phyloP scores from a whole-genome alignment of 352 stramenopile genomes.

The Globisporangium recalcitrans region DNA sequence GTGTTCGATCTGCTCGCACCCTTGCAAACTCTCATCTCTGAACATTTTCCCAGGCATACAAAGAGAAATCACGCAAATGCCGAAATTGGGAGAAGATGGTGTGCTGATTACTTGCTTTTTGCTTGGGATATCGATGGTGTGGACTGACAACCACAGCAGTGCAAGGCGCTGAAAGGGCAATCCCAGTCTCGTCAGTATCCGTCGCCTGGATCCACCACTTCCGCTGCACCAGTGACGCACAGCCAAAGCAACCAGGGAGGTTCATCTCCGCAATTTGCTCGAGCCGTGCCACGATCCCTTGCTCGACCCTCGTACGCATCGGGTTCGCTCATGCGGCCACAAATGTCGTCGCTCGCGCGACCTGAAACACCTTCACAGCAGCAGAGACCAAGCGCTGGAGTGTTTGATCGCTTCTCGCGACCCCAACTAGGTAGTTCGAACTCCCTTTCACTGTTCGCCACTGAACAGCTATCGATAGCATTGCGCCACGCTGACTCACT shows the following conservation, averaged over 20 bases:
- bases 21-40: background rate
- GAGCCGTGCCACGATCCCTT: slow-evolving; percentile 37
- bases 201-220: slow-evolving; percentile 51
- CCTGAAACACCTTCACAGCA: slow-evolving; percentile 37
- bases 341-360: slow-evolving; percentile 20
- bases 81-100: slow-evolving; percentile 88
- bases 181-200: slow-evolving; percentile 43
- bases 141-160: slow-evolving; percentile 26
- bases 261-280: slow-evolving; percentile 41
- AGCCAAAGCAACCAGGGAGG: slow-evolving; percentile 28
- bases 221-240: slow-evolving; percentile 23
- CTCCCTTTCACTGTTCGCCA: too few species aligned
- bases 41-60: slow-evolving; percentile 59
- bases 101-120: background rate
- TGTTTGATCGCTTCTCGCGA: slow-evolving; percentile 61
- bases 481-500: slow-evolving; percentile 7
- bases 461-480: background rate
- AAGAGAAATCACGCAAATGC: slow-evolving; percentile 83
- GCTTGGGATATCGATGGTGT: background rate
- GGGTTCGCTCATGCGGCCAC: slow-evolving; percentile 19
- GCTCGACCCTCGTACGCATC: slow-evolving; percentile 22
- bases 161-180: slow-evolving; percentile 66
- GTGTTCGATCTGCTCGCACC: background rate
- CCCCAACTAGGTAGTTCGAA: slow-evolving; percentile 41
- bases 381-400: slow-evolving; percentile 42